Base-by-base conservation (phyloP, 305 asterid genomes). In the Euphrasia arctica region DNA sequence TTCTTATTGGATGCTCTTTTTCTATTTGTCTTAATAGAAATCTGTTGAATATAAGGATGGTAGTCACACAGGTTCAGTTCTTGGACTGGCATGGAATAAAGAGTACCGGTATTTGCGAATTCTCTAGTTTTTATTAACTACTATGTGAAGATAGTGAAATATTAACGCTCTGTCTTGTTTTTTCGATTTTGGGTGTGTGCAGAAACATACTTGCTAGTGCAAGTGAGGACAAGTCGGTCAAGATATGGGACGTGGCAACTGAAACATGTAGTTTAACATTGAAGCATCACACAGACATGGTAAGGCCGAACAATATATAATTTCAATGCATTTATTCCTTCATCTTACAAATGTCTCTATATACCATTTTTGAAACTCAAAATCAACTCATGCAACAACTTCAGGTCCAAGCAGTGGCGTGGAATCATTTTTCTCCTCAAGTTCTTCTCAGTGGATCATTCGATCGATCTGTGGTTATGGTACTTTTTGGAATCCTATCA, bases 11-110 rank as follows among this genome's bases (percentile, higher is more conserved):
- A 27, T 55, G 28, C 45, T 57, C 9, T 12, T 58, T 58, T 3
- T 18, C 22, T 27, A 39, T 55, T 27, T 64, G 15, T 67, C 49
- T 18, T 18, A 18, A 29, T 62, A 93, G 97, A 84, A 79, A 83
- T 80, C 89, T 47, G 64, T 82, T 75, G 84, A 84, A 72, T 90
- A 86, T 73, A 86, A 85, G 73, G 87, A 83, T 48, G 97, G 83
- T 29, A 90, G 97, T 71, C 99, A 93, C 85, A 82, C 89, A 5
- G 91, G 79, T 75, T 72, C 95, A 56, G 91, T 88, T 65, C 95
- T 93, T 66, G 95, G 95, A 62, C 96, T 93, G 74, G 88, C 97
- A 74, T 93, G 96, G 99, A 93, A 93, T 76, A 88, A 85, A 76
- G 95, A 86, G 64, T 88, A 80, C 82, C 83, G 89, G 97, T 92